phyloP scores from a whole-genome alignment of 2,329 filamentous ascomycete genomes.

The Cladosporium oxysporum region DNA sequence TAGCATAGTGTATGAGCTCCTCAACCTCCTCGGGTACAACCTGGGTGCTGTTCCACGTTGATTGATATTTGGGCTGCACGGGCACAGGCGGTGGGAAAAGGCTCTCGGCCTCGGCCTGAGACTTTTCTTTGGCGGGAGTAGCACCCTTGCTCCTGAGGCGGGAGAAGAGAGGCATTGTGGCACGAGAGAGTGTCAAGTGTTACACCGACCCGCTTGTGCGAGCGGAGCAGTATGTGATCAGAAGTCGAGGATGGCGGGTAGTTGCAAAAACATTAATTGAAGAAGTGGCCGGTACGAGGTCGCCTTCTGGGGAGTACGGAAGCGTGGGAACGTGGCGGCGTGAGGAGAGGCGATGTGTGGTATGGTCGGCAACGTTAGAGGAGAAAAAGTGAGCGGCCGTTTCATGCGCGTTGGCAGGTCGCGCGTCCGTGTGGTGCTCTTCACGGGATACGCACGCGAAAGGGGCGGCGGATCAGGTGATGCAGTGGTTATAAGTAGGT shows the following conservation, averaged over 20 bases:
- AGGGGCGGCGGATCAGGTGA: conserved; percentile 20
- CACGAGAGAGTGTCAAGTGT: not conserved
- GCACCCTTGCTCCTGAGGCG: conserved; percentile 74
- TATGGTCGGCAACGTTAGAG: conserved; percentile 8
- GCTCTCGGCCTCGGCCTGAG: conserved; percentile 23
- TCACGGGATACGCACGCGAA: conserved; percentile 18
- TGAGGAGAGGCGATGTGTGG: conserved; percentile 11
- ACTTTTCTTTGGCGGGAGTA: conserved; percentile 63
- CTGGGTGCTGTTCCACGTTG: conserved; percentile 79
- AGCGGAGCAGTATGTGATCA: not conserved
- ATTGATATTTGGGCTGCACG: conserved; percentile 75
- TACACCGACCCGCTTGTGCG: conserved; percentile 15
- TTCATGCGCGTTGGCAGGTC: conserved; percentile 15
- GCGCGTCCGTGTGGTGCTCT: conserved; percentile 15
- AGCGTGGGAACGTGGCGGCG: conserved; percentile 3
- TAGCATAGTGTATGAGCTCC: conserved; percentile 81
- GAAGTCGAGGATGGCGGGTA: not conserved
- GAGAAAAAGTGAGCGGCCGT: conserved; percentile 17
- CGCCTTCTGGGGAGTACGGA: not conserved
- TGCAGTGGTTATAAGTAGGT: not conserved
- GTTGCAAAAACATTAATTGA: conserved; percentile 15
- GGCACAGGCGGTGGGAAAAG: conserved; percentile 39
- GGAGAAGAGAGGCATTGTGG: conserved; percentile 59
- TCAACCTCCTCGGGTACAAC: conserved; percentile 90
- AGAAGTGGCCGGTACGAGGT: not conserved